Evolutionary conservation across 176 grass and related monocot species (phyloP).

Genomic region (Zoysia pacifica): DNA sequence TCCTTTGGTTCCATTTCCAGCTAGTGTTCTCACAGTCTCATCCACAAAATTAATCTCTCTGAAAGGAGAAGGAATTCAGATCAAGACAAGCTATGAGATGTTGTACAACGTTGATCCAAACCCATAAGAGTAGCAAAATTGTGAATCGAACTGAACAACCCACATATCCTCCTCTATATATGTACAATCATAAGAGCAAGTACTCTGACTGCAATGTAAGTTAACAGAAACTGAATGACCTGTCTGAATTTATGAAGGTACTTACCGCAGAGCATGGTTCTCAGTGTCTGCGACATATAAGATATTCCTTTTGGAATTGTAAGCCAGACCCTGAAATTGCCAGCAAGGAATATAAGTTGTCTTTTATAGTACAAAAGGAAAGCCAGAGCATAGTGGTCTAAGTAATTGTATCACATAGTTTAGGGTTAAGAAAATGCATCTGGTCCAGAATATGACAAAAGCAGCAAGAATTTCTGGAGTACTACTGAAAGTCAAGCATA

Average conservation of each 20-base stretch:
- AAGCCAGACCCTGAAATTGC: conserved; percentile 85
- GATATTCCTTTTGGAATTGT: conserved; percentile 88
- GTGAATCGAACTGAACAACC: conserved; percentile 1
- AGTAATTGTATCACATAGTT: conserved; percentile 21
- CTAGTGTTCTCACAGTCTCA: conserved; percentile 87
- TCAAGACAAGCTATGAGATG: background rate
- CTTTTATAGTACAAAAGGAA: conserved; percentile 11
- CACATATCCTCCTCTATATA: background rate
- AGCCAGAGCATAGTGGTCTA: conserved; percentile 9
- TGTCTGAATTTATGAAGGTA: conserved; percentile 20
- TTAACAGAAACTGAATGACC: conserved; percentile 24
- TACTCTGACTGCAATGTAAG: background rate
- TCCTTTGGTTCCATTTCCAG: conserved; percentile 94
- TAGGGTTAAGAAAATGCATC: conserved; percentile 21
- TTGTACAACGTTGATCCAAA: conserved; percentile 23
- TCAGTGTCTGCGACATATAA: conserved; percentile 97
- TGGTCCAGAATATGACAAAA: conserved; percentile 11
- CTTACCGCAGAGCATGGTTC: conserved; percentile 91
- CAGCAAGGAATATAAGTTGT: conserved; percentile 20
- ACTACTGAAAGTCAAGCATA: conserved; percentile 10
- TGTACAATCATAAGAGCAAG: background rate
- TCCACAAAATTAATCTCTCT: conserved; percentile 94
- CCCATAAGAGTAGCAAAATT: background rate
- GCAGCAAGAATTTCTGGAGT: background rate
- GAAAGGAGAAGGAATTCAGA: conserved; percentile 26